Percentiles rank a stretch among this genome's conserved stretches.
Evolutionary conservation across 495 filamentous ascomycete genomes (phyloP).

Genomic region (Penicillium pulvis): DNA sequence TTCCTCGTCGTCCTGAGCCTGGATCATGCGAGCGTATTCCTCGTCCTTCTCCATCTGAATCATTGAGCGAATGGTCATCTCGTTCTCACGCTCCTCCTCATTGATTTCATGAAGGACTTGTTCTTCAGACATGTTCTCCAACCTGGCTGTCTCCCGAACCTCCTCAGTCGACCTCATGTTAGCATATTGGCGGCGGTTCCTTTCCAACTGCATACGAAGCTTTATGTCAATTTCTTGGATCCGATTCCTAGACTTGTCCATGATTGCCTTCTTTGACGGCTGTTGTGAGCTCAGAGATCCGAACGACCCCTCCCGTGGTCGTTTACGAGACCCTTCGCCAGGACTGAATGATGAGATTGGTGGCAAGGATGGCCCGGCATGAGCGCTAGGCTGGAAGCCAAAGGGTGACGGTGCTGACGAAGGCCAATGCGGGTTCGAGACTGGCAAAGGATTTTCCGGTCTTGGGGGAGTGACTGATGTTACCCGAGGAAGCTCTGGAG

Average conservation of each 20-base stretch:
- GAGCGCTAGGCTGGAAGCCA: background rate
- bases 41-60: conserved; percentile 40
- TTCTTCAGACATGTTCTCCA: conserved; percentile 26
- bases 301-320: conserved; percentile 21
- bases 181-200: conserved; percentile 3
- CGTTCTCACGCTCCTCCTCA: conserved; percentile 37
- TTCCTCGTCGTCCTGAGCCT: conserved; percentile 20
- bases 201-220: conserved; percentile 9
- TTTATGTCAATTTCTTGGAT: conserved; percentile 13
- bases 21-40: conserved; percentile 48
- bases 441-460: background rate
- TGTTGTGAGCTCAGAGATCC: conserved; percentile 12
- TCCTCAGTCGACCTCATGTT: conserved; percentile 8
- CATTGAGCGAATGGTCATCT: conserved; percentile 10
- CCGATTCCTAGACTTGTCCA: conserved; percentile 7
- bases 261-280: conserved; percentile 17
- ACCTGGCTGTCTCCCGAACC: conserved; percentile 4
- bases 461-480: conserved; percentile 4
- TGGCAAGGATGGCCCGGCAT: background rate
- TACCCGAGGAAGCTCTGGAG: background rate
- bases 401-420: conserved; percentile 28
- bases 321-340: conserved; percentile 21
- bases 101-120: conserved; percentile 32
- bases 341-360: background rate
- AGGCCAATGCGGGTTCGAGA: conserved; percentile 15